Percentiles rank a stretch among this genome's conserved stretches.
phyloP scores from a whole-genome alignment of 2,329 filamentous ascomycete species.

The Coniochaeta ligniaria region DNA sequence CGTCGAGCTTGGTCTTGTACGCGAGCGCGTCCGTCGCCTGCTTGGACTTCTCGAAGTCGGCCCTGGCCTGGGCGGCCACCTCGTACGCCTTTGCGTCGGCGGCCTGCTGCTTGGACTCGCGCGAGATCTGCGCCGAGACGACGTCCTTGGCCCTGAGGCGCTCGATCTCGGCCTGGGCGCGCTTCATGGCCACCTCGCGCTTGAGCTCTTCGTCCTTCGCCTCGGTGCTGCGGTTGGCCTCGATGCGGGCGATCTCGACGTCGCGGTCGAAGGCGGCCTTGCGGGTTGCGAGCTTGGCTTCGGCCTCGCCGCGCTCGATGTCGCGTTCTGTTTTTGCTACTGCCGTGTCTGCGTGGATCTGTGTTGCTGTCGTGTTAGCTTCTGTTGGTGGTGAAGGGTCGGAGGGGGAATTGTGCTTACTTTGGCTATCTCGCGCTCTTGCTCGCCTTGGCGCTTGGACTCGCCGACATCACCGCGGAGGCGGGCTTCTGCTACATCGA shows the following conservation, averaged over 20 bases:
- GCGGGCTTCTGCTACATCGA: slow-evolving; percentile 60
- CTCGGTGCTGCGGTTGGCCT: slow-evolving; percentile 66
- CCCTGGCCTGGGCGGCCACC: slow-evolving; percentile 52
- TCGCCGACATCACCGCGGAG: slow-evolving; percentile 67
- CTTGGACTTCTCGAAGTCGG: slow-evolving; percentile 45
- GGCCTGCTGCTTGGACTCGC: slow-evolving; percentile 61
- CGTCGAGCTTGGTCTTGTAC: slow-evolving; percentile 39
- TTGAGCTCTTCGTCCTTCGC: slow-evolving; percentile 74
- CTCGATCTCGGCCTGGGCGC: slow-evolving; percentile 73
- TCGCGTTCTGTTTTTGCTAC: slow-evolving; percentile 80
- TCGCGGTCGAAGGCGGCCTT: slow-evolving; percentile 67
- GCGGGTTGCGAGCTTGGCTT: slow-evolving; percentile 66
- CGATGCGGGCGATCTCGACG: slow-evolving; percentile 68
- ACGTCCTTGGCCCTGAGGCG: slow-evolving; percentile 70
- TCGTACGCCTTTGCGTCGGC: slow-evolving; percentile 61
- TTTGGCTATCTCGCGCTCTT: slow-evolving; percentile 80
- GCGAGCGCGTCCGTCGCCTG: slow-evolving; percentile 44
- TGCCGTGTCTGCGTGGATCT: slow-evolving; percentile 71
- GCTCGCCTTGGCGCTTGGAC: slow-evolving; percentile 68
- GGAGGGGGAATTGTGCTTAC: not conserved
- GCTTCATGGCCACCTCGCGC: slow-evolving; percentile 68
- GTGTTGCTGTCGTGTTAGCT: slow-evolving; percentile 36
- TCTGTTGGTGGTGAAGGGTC: not conserved
- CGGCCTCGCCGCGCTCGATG: slow-evolving; percentile 70
- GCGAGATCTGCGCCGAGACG: slow-evolving; percentile 64